Percentiles rank a stretch among this genome's conserved stretches.
phyloP scores from a whole-genome alignment of 2,329 filamentous ascomycete species.

The Aureobasidium sp. region DNA sequence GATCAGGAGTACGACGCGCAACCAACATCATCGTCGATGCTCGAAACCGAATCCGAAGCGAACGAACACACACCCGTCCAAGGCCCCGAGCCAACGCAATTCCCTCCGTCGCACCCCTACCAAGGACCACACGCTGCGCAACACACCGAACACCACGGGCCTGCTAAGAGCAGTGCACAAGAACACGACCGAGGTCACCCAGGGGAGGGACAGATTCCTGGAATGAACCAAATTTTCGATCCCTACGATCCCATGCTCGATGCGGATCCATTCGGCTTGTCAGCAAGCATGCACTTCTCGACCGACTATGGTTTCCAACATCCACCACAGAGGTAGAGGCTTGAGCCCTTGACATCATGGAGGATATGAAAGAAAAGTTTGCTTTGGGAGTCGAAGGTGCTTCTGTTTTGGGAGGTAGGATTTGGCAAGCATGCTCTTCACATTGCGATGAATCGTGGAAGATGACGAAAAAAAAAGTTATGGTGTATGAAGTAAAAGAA shows the following conservation, averaged over 20 bases:
- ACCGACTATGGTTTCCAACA: slow-evolving; percentile 64
- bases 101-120: neutral
- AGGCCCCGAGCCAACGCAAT: slow-evolving; percentile 22
- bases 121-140: slow-evolving; percentile 1
- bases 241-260: slow-evolving; percentile 82
- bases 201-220: slow-evolving; percentile 10
- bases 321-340: slow-evolving; percentile 12
- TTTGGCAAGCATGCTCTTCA: neutral
- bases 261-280: slow-evolving; percentile 87
- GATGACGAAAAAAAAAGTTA: neutral
- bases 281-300: slow-evolving; percentile 91
- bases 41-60: slow-evolving; percentile 64
- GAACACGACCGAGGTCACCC: slow-evolving; percentile 18
- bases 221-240: slow-evolving; percentile 49
- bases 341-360: neutral
- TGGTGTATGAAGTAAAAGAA: neutral
- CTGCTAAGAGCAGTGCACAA: slow-evolving; percentile 3
- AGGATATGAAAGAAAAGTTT: neutral
- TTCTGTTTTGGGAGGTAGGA: neutral
- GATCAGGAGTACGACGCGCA: slow-evolving; percentile 91
- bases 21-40: slow-evolving; percentile 54
- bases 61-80: slow-evolving; percentile 51
- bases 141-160: slow-evolving; percentile 2
- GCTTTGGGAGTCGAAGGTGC: neutral
- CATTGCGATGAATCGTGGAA: neutral